Evolutionary conservation across 306 rosid species (phyloP).

Genomic region (Astragalus membranaceus): DNA sequence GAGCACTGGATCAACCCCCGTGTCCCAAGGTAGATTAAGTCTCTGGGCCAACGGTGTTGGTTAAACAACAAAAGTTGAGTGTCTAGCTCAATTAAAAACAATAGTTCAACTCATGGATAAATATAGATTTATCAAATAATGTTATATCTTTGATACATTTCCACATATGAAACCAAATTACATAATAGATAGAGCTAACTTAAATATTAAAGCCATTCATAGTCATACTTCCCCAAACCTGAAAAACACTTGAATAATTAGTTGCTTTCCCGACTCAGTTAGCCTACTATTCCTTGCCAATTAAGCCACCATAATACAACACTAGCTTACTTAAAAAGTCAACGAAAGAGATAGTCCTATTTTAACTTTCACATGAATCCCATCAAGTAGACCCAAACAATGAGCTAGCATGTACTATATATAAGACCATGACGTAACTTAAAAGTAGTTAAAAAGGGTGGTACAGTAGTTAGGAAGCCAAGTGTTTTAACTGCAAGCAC

Average conservation of each 20-base stretch:
- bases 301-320: slow-evolving; percentile 25
- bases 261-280: slow-evolving; percentile 16
- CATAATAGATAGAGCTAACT: slow-evolving; percentile 14
- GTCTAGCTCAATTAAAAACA: neutral
- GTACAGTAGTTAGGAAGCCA: slow-evolving; percentile 26
- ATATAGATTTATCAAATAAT: neutral
- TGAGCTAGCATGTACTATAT: slow-evolving; percentile 12
- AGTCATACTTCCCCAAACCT: slow-evolving; percentile 8
- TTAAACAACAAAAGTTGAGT: neutral
- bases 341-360: slow-evolving; percentile 13
- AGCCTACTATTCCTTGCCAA: slow-evolving; percentile 15
- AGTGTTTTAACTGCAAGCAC: slow-evolving; percentile 46
- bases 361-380: slow-evolving; percentile 28
- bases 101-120: neutral
- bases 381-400: slow-evolving; percentile 1
- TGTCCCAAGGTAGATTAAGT: too few relatives aligned
- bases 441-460: slow-evolving; percentile 20
- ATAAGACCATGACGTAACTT: slow-evolving; percentile 12
- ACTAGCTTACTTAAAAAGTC: slow-evolving; percentile 21
- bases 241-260: slow-evolving; percentile 22
- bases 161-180: neutral
- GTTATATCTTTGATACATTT: neutral
- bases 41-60: too few relatives aligned
- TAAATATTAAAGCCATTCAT: neutral
- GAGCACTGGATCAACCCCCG: too few relatives aligned